phyloP scores from a whole-genome alignment of 2,329 filamentous ascomycete genomes.

The Colletotrichum acutatum region DNA sequence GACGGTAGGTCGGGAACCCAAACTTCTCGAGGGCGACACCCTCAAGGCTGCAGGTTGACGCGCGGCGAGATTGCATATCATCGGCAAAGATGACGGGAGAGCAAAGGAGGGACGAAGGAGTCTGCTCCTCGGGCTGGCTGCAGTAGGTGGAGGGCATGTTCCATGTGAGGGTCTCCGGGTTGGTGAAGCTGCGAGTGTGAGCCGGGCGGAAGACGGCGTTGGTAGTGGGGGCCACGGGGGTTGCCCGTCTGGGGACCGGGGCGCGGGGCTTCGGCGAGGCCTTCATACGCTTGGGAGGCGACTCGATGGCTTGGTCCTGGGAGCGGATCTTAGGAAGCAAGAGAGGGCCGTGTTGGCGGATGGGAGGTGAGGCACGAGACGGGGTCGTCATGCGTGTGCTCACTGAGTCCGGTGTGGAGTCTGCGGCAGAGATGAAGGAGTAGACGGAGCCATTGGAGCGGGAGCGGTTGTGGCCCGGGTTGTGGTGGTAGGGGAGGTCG shows the following conservation, averaged over 20 bases:
- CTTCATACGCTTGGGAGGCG: constrained; percentile 66
- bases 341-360: constrained; percentile 81
- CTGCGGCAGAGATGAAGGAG: constrained; percentile 71
- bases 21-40: constrained; percentile 74
- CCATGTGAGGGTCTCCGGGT: constrained; percentile 65
- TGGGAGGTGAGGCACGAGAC: constrained; percentile 71
- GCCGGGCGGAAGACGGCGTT: constrained; percentile 53
- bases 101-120: constrained; percentile 66
- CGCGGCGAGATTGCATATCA: constrained; percentile 63
- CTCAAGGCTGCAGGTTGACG: constrained; percentile 76
- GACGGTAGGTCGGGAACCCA: constrained; percentile 86
- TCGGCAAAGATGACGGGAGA: constrained; percentile 71
- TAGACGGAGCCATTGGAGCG: constrained; percentile 75
- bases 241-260: constrained; percentile 36
- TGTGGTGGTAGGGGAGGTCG: constrained; percentile 59
- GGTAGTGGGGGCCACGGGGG: constrained; percentile 33
- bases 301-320: constrained; percentile 81
- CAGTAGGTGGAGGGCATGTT: constrained; percentile 46
- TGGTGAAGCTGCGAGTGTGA: constrained; percentile 70
- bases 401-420: constrained; percentile 71
- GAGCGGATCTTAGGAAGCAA: constrained; percentile 87
- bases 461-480: constrained; percentile 68
- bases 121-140: constrained; percentile 39
- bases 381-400: constrained; percentile 77
- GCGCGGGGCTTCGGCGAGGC: constrained; percentile 58